A percentile compares a stretch with the other conserved stretches of the same genome.
These are phyloP conservation scores for Osmozyma mogii DNA, from an alignment of 805 yeast species.

Conservation along the genomic window DNA sequence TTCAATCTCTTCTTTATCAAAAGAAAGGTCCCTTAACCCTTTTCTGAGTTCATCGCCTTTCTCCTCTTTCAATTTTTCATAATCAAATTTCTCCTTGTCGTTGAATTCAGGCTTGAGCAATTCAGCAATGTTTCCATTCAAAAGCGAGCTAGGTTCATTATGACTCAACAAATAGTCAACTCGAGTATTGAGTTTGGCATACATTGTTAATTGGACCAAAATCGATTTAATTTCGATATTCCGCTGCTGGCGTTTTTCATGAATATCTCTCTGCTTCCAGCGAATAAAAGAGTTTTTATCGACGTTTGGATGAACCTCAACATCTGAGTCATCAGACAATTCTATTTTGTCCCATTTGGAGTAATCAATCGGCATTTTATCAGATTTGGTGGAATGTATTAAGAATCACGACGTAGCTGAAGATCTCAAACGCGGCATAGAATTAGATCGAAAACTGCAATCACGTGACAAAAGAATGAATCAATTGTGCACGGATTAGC, in stretches of 20 bases:
- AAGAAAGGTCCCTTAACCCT: conserved; percentile 32
- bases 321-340: conserved; percentile 91
- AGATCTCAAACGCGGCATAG: too few relatives aligned
- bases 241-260: conserved; percentile 80
- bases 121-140: conserved; percentile 31
- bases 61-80: conserved; percentile 24
- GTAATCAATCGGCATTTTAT: conserved; percentile 82
- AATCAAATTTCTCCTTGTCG: conserved; percentile 47
- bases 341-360: conserved; percentile 98
- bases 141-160: too few relatives aligned
- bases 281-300: conserved; percentile 86
- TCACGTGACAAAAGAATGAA: too few relatives aligned
- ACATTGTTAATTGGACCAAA: conserved; percentile 75
- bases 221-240: conserved; percentile 70
- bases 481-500: too few relatives aligned
- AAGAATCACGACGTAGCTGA: too few relatives aligned
- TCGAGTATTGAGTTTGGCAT: conserved; percentile 61
- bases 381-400: too few relatives aligned
- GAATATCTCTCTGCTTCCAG: conserved; percentile 97
- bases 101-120: conserved; percentile 49
- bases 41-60: conserved; percentile 39
- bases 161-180: conserved; percentile 62
- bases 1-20: conserved; percentile 29
- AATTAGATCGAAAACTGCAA: too few relatives aligned
- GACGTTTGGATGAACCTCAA: conserved; percentile 97